phyloP scores from a whole-genome alignment of 768 basidiomycete species.

The Goffeauzyma gilvescens region DNA sequence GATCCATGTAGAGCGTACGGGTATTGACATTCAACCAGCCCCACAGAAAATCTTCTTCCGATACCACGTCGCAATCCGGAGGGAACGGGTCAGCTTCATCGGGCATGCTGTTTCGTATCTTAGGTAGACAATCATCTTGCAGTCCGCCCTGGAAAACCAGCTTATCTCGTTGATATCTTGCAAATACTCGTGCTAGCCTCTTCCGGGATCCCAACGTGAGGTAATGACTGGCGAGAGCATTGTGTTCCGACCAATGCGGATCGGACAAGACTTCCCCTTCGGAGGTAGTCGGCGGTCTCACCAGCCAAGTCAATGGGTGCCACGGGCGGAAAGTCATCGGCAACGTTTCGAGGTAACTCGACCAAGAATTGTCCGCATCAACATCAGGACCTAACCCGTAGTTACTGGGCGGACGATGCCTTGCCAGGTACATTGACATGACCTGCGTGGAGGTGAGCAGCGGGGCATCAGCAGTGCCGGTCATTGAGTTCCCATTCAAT shows the following conservation, averaged over 20 bases:
- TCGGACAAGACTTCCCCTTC: slow-evolving; percentile 32
- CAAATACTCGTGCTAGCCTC: slow-evolving; percentile 21
- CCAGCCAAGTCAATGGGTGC: slow-evolving; percentile 65
- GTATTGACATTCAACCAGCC: slow-evolving; percentile 94
- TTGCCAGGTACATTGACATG: slow-evolving; percentile 58
- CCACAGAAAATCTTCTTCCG: slow-evolving; percentile 47
- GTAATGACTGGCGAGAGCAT: slow-evolving; percentile 5
- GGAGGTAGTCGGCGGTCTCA: slow-evolving; percentile 9
- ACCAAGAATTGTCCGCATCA: slow-evolving; percentile 37
- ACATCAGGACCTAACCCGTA: slow-evolving; percentile 8
- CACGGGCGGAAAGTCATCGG: slow-evolving; percentile 48
- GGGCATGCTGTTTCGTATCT: no score
- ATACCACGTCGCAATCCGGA: slow-evolving; percentile 39
- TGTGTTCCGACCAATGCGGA: slow-evolving; percentile 26
- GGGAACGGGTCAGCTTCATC: slow-evolving; percentile 23
- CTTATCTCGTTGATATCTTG: slow-evolving; percentile 21
- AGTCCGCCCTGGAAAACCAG: slow-evolving; percentile 11
- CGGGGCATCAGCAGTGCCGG: slow-evolving; percentile 9
- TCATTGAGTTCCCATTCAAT: no score
- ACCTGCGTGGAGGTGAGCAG: slow-evolving; percentile 53
- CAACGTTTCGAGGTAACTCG: slow-evolving; percentile 50
- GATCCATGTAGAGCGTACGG: slow-evolving; percentile 47
- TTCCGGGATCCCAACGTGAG: slow-evolving; percentile 10
- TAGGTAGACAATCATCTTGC: neutral
- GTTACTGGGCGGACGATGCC: slow-evolving; percentile 38